Evolutionary conservation across 2,329 filamentous ascomycete genomes (phyloP).

Genomic region (Graphiopsis chlorocephala): DNA sequence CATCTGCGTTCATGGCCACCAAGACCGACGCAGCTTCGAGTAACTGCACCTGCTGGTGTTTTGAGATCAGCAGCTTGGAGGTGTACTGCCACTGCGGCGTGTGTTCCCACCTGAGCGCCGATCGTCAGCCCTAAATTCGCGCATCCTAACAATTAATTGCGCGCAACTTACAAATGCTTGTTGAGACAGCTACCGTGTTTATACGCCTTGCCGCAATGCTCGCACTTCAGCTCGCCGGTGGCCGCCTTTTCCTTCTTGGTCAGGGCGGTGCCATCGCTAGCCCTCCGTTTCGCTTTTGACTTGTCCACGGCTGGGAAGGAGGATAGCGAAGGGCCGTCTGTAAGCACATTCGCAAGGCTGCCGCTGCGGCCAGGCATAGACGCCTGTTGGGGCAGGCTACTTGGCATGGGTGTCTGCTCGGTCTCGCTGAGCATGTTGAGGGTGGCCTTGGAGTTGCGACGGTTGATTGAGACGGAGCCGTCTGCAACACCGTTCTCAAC

Average conservation of each 20-base stretch:
- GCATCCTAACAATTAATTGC: not conserved
- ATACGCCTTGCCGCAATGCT: constrained; percentile 98
- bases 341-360: constrained; percentile 53
- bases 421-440: constrained; percentile 51
- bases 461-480: constrained; percentile 56
- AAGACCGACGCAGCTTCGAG: constrained; percentile 96
- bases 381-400: constrained; percentile 59
- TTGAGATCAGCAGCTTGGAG: constrained; percentile 96
- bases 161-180: constrained; percentile 91
- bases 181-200: constrained; percentile 99
- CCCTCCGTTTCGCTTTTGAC: constrained; percentile 56
- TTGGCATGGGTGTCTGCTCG: constrained; percentile 61
- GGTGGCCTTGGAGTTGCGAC: constrained; percentile 65
- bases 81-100: constrained; percentile 97
- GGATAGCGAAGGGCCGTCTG: constrained; percentile 63
- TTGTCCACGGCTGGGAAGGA: constrained; percentile 47
- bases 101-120: constrained; percentile 84
- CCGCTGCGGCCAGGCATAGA: constrained; percentile 35
- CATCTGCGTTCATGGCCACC: constrained; percentile 77
- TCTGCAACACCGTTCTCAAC: constrained; percentile 59
- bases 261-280: constrained; percentile 84
- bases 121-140: constrained; percentile 1
- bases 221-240: constrained; percentile 85
- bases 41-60: constrained; percentile 98
- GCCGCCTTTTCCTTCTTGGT: constrained; percentile 79